Base-by-base conservation (phyloP, 176 grass and related monocot genomes). In the Oryza nivara region DNA sequence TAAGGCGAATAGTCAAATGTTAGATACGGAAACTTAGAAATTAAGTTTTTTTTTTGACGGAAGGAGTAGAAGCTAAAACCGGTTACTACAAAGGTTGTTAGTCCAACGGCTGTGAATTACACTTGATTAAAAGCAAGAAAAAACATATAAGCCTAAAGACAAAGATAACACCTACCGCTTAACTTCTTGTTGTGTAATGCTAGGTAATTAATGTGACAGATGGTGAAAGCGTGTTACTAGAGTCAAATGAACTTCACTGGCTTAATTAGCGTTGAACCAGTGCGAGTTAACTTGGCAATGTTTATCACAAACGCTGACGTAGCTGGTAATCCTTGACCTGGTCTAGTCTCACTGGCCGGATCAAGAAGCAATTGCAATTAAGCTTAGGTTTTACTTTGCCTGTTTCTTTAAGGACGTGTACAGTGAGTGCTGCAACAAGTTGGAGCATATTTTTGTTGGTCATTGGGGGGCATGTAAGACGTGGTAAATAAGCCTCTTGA, bases 391-490 rank as follows among this genome's bases (percentile, higher is more conserved):
- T 85, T 76, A 65, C 78, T 82, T 76, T 66, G 45, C 58, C 11
- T 67, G 36, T 22, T 70, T 34, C 11, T 17, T 0, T 7, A 30
- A 14, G 11, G 41, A 44, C 26, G 22, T 26, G 36, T 7, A n/a
- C 58, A 63, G 58, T 63, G 20, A n/a, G 2, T 23, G 58, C 8
- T 20, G 12, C 6, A 11, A 1, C 78, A 74, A 86, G 88, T 90
- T 90, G 83, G 67, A 23, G 60, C 78, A 74, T 65, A 60, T 78
- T 82, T 52, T 74, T 68, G 70, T 38, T 80, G 74, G 48, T 83
- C 28, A 84, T 86, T 90, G 68, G 79, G 88, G 68, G 56, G 38
- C 74, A 86, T 41, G 74, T 28, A 60, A 74, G 78, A 82, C 72
- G 38, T 16, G 48, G 85, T 86, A 86, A 72, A 76, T 41, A n/a